Percentiles rank a stretch among this genome's conserved stretches.
These are phyloP conservation scores for Claviceps quebecensis DNA, from an alignment of 2,329 filamentous ascomycete genomes.

Conservation along the genomic window DNA sequence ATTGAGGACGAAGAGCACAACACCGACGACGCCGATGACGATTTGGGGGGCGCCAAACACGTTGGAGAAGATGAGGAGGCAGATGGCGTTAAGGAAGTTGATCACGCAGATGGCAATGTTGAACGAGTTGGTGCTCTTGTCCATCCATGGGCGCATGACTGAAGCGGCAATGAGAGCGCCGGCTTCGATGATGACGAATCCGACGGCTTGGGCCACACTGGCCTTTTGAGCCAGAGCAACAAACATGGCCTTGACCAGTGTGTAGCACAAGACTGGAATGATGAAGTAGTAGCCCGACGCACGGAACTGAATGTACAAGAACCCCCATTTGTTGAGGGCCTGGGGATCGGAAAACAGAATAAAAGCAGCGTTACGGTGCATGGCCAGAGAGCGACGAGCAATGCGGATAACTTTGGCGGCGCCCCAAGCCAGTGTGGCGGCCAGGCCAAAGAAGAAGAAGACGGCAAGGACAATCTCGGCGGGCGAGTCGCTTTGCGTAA, in stretches of 20 bases:
- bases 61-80: conserved; percentile 75
- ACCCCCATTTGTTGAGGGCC: conserved; percentile 93
- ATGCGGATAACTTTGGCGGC: conserved; percentile 80
- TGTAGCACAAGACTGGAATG: conserved; percentile 62
- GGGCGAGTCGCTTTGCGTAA: conserved; percentile 71
- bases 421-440: conserved; percentile 68
- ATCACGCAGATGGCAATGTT: conserved; percentile 84
- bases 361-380: conserved; percentile 95
- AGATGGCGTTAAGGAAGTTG: conserved; percentile 84
- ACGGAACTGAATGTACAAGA: conserved; percentile 93
- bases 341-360: conserved; percentile 94
- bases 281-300: conserved; percentile 95
- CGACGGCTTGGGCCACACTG: conserved; percentile 63
- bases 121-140: conserved; percentile 94
- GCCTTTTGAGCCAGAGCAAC: conserved; percentile 65
- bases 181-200: conserved; percentile 71
- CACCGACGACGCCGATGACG: conserved; percentile 76
- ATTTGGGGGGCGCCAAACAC: conserved; percentile 74
- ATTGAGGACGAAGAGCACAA: conserved; percentile 80
- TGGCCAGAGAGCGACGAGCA: conserved; percentile 71
- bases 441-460: conserved; percentile 75
- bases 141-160: conserved; percentile 89
- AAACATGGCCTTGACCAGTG: conserved; percentile 79
- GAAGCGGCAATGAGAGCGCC: conserved; percentile 62
- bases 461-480: conserved; percentile 78